Base-by-base conservation (phyloP, 139 green algal species). In the Trebouxia sp. region DNA sequence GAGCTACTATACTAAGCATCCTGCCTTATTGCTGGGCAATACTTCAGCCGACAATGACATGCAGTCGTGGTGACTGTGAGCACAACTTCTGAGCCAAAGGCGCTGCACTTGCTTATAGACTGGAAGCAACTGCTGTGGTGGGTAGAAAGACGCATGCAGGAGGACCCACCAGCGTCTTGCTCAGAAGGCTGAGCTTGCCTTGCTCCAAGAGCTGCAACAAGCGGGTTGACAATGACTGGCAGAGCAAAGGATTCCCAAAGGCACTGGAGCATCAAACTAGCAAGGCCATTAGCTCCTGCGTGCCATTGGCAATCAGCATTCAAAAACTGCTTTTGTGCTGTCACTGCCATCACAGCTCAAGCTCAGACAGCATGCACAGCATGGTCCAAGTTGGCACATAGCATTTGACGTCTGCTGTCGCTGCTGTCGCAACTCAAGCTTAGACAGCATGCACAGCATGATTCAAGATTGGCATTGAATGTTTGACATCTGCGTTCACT, bases 211-310 rank as follows among this genome's bases (percentile, higher is more conserved):
- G 47, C 47, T 5, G 28, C n/a, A 56, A 76, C 55, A 5, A 97
- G 85, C 0, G 93, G 89, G 62, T 82, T 85, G 45, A 97, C 85
- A 79, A 95, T 84, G 28, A 89, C 62, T 1, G 92, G 92, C 32
- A 87, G 83, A 14, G 91, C 83, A 56, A 95, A 83, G 20, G 45
- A 50, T 26, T 84, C 53, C 91, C 91, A 96, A 12, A 97, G 82
- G 74, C 80, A 79, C 65, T 89, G 65, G 8, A 92, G 80, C 58
- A 92, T 56, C 70, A 84, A 43, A 30, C 56, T 41, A 1, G 56
- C 38, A 70, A 92, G 65, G 3, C 50, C 24, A 30, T 75, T 48
- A 43, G 82, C 84, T 26, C 88, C 88, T 91, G 85, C 77, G 45
- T 3, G n/a, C n/a, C 20, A 37, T n/a, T 66, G 38, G 0, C 2